These are phyloP conservation scores for Mycena sp. DNA, from an alignment of 1,284 basidiomycete species.

Conservation along the genomic window DNA sequence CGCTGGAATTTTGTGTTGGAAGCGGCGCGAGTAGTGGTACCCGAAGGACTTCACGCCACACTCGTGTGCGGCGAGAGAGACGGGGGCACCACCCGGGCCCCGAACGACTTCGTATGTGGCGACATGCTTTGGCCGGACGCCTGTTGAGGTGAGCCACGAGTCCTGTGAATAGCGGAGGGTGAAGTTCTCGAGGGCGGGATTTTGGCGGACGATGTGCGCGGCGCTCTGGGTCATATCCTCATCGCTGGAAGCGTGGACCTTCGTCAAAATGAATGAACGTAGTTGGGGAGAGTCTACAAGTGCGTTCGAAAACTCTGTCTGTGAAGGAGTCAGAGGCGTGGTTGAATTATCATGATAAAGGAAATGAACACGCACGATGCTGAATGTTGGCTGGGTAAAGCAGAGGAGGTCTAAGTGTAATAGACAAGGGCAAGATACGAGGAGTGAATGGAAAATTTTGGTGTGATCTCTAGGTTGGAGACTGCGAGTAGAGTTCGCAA, in stretches of 20 bases:
- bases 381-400: conserved; percentile 60
- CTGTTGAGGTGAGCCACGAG: conserved; percentile 41
- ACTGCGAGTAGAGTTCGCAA: conserved; percentile 22
- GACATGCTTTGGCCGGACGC: conserved; percentile 39
- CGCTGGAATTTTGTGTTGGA: not conserved
- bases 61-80: conserved; percentile 29
- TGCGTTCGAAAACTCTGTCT: conserved; percentile 50
- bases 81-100: conserved; percentile 27
- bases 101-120: conserved; percentile 38
- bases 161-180: conserved; percentile 47
- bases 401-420: conserved; percentile 61
- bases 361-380: conserved; percentile 51
- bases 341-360: too few species aligned
- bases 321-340: conserved; percentile 3
- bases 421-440: conserved; percentile 58
- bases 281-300: conserved; percentile 55
- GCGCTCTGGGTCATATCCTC: conserved; percentile 56
- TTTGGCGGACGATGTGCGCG: conserved; percentile 54
- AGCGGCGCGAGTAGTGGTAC: conserved; percentile 32
- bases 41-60: conserved; percentile 34
- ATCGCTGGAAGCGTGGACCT: conserved; percentile 60
- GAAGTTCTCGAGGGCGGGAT: conserved; percentile 59
- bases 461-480: conserved; percentile 60
- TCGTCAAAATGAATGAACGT: conserved; percentile 56
- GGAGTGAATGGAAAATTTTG: conserved; percentile 56